Evolutionary conservation across 163 green algal species (phyloP).

Genomic region (Scenedesmus sp.): DNA sequence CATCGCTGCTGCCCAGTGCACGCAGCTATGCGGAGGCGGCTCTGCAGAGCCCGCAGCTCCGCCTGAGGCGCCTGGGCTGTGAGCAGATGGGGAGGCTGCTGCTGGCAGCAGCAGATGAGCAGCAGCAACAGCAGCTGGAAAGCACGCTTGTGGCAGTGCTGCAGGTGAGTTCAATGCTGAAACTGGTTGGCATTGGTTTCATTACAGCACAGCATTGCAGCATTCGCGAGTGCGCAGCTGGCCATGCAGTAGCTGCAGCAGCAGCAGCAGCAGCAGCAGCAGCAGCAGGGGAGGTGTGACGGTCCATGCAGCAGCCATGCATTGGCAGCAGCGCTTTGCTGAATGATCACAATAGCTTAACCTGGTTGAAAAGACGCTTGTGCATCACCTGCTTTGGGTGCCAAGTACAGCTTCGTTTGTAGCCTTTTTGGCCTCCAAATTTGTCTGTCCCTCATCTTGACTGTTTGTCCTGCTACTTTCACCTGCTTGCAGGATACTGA

Average conservation of each 20-base stretch:
- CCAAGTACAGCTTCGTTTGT: background rate
- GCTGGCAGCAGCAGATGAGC: conserved; percentile 8
- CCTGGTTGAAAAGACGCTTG: too few species aligned
- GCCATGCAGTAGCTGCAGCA: background rate
- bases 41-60: conserved; percentile 3
- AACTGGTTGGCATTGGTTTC: background rate
- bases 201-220: background rate
- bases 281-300: background rate
- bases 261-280: background rate
- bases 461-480: too few species aligned
- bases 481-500: conserved; percentile 19
- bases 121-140: conserved; percentile 2
- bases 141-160: background rate
- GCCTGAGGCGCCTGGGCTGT: conserved; percentile 13
- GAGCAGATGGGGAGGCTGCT: conserved; percentile 26
- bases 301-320: background rate
- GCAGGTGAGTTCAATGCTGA: background rate
- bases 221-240: background rate
- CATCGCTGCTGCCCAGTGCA: conserved; percentile 6
- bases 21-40: conserved; percentile 1
- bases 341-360: background rate
- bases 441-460: too few species aligned
- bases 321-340: background rate
- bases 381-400: background rate
- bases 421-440: too few species aligned